Base-by-base conservation (phyloP, 305 asterid species). In the Solanum hybrid region DNA sequence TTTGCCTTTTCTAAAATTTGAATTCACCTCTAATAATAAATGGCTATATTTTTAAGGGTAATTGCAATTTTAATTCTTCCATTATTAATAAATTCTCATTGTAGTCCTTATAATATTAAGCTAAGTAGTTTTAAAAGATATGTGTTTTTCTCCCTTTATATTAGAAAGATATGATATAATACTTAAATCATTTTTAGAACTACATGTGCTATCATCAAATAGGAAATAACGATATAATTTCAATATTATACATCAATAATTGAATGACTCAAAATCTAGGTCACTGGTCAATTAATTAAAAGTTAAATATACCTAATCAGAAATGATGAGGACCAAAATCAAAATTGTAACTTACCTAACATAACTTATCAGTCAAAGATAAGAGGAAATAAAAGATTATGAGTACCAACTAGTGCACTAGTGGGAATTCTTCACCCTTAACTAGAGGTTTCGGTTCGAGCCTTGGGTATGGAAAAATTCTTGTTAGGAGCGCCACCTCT, bases 401-500 rank as follows among this genome's bases (percentile, higher is more conserved):
- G 26, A 65, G 72, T 7, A 61, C 72, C 72, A 61, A 61, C 5
- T 61, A 0, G 0, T 61, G 10, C 11, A 61, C 4, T 20, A 22
- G 70, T 57, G 24, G 70, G 4, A 57, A 4, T 57, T 3, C 24
- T 57, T 57, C 70, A 20, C 70, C 24, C 2, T 57, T 20, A 57
- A 57, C 0, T 57, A 20, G 70, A 61, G 24, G 4, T 61, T 61
- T 7, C 0, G 4, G 26, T 61, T 61, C 2, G 26, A 61, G 26
- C 0, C 0, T 61, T 61, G 2, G 26, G 0, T 61, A 20, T 61
- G 72, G 1, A 1, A 1, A 61, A 61, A 61, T 20, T 61, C 10
- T 0, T 61, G 4, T 61, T 20, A 0, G 10, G 24, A 61, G 11
- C 4, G 11, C 1, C 26, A 61, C 24, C 11, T 20, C 0, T 61